Evolutionary conservation across 169 alveolate species (phyloP).

Genomic region (Cryptosporidium viatorum): DNA sequence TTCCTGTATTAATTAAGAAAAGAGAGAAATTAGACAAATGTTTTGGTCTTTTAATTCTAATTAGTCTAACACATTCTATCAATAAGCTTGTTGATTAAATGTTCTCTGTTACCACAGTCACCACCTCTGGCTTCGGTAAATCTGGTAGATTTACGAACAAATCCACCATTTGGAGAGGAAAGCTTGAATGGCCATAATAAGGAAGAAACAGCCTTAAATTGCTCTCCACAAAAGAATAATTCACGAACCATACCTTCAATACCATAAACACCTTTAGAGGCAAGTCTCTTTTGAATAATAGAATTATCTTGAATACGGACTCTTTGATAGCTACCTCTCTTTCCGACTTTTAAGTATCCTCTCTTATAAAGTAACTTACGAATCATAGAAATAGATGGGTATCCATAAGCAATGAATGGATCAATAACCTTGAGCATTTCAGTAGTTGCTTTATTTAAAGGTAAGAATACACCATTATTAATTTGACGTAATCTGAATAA

Average conservation of each 20-base stretch:
- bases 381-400: constrained; percentile 94
- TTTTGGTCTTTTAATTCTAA: constrained; percentile 3
- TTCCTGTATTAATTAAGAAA: background rate
- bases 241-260: constrained; percentile 99
- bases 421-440: constrained; percentile 96
- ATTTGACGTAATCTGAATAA: constrained; percentile 97
- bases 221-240: constrained; percentile 97
- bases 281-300: constrained; percentile 88
- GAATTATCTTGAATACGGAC: constrained; percentile 91
- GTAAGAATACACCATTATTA: constrained; percentile 98
- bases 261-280: constrained; percentile 87
- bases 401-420: constrained; percentile 98
- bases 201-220: constrained; percentile 98
- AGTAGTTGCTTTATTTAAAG: constrained; percentile 96
- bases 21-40: background rate
- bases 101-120: constrained; percentile 93
- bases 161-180: constrained; percentile 97
- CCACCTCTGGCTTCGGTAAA: constrained; percentile 97
- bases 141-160: constrained; percentile 96
- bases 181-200: constrained; percentile 99
- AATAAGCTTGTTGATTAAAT: constrained; percentile 80
- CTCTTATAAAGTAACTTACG: constrained; percentile 97
- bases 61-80: constrained; percentile 63
- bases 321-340: constrained; percentile 87
- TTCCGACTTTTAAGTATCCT: constrained; percentile 92